Evolutionary conservation across 768 basidiomycete genomes (phyloP), one percentile per base, ranked within the genome.

Genomic region (Erythrobasidium yunnanense): DNA sequence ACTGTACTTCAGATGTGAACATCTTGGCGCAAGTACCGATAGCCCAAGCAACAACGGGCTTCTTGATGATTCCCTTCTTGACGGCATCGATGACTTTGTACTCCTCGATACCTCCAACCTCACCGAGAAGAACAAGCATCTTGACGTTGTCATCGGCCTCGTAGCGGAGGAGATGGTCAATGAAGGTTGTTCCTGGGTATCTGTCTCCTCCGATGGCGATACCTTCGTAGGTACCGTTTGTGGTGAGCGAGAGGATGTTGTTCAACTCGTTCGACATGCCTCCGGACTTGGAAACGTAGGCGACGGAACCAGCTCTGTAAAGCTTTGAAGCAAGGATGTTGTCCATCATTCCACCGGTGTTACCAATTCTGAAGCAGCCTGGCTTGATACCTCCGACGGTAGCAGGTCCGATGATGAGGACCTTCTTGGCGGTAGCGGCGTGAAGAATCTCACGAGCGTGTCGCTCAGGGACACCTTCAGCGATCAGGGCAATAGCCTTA

Each of bases 261-360:
- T 99, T 97, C 74, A 99, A 81, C 79, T 99, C 93, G 81, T 97
- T 97, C 74, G 93, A 97, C 93, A 99, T 99, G 78, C 93, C 93
- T 72, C 93, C 93, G 6, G 92, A 96, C 81, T 99, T 99, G 78
- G 90, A 95, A 75, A 99, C 93, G 78, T 97, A 99, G 74, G 92
- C 93, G 73, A 99, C 88, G 13, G 91, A 90, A 65, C 93, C 93
- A 27, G 91, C 81, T 74, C 92, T 90, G 83, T 96, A 99, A 69
- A 99, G 87, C 81, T 96, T 99, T 69, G 90, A 93, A 5, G 92
- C 81, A 75, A 96, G 95, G 80, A 97, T 92, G 82, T 97, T 99
- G 81, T 99, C 93, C 92, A 96, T 95, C 93, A 97, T 97, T 74
- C 88, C 93, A 81, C 93, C 93, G 67, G 89, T 91, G 83, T 99